Evolutionary conservation across 805 yeast genomes (phyloP).

Genomic region (Cyberlindnera sargentensis): DNA sequence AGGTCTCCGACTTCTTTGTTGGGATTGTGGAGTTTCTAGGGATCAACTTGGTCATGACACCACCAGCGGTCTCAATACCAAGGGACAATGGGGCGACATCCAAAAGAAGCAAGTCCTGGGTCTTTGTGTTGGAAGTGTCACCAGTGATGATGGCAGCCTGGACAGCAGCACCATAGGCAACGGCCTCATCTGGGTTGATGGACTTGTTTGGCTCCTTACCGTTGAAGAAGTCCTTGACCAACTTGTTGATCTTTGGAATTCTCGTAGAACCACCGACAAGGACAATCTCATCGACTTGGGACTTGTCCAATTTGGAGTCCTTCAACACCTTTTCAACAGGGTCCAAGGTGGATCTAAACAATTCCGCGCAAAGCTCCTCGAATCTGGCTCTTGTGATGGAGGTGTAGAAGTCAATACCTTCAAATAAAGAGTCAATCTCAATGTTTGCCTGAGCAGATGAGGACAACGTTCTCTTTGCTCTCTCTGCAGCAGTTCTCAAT

Average conservation of each 20-base stretch:
- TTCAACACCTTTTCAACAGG: constrained; percentile 95
- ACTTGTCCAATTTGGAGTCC: constrained; percentile 84
- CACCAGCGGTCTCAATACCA: constrained; percentile 97
- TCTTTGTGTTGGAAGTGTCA: constrained; percentile 93
- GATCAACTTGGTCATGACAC: constrained; percentile 93
- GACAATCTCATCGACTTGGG: constrained; percentile 89
- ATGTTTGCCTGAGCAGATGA: constrained; percentile 93
- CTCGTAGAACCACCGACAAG: constrained; percentile 99
- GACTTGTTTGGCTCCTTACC: constrained; percentile 97
- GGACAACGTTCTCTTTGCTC: constrained; percentile 96
- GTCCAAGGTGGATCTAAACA: constrained; percentile 89
- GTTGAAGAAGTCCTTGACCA: constrained; percentile 81
- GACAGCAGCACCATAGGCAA: constrained; percentile 98
- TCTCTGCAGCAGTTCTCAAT: constrained; percentile 98
- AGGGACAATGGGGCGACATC: constrained; percentile 92
- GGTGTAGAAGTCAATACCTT: constrained; percentile 94
- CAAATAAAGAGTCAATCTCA: constrained; percentile 91
- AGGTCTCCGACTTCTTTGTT: constrained; percentile 89
- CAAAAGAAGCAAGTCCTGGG: constrained; percentile 78
- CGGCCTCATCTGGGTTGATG: constrained; percentile 99
- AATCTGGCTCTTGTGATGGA: constrained; percentile 95
- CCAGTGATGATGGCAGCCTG: constrained; percentile 98
- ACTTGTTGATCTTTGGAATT: constrained; percentile 96
- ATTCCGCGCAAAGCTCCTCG: constrained; percentile 89
- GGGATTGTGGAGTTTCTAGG: constrained; percentile 95